Evolutionary conservation across 2,329 filamentous ascomycete species (phyloP).

Genomic region (Cadophora sp.): DNA sequence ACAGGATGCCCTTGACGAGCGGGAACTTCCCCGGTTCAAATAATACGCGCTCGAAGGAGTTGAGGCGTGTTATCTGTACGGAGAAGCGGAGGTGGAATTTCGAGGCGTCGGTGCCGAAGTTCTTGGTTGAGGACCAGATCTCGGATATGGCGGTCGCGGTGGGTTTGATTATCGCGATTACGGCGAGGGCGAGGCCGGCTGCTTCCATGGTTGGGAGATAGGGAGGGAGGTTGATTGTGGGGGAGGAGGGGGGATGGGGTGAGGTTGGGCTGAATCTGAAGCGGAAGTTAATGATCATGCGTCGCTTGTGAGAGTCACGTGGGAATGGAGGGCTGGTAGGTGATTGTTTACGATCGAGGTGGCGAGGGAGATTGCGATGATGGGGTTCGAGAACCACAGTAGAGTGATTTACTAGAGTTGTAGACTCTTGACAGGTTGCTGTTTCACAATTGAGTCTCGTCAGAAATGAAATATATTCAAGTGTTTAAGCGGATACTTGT

Average conservation of each 20-base stretch:
- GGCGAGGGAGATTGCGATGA: no score
- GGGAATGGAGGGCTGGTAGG: no score
- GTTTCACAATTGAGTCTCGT: no score
- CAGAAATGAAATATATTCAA: background rate
- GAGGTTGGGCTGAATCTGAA: background rate
- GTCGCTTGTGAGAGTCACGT: background rate
- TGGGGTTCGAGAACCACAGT: no score
- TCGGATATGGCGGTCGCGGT: background rate
- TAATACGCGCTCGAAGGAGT: background rate
- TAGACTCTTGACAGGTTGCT: no score
- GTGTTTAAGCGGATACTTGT: background rate
- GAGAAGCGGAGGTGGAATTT: slow-evolving; percentile 4
- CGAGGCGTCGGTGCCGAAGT: slow-evolving; percentile 8
- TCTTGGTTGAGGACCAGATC: slow-evolving; percentile 3
- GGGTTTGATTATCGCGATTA: slow-evolving; percentile 9
- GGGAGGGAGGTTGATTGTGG: background rate
- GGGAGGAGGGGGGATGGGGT: background rate
- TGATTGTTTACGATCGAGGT: background rate
- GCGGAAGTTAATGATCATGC: background rate
- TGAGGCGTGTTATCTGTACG: background rate
- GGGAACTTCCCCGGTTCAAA: background rate
- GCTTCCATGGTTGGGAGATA: background rate
- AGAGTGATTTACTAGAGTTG: no score
- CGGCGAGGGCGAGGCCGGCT: slow-evolving; percentile 3
- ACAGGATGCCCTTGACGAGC: slow-evolving; percentile 1